Evolutionary conservation across 1,139 yeast genomes (phyloP), one percentile per base, ranked within the genome.

Genomic region (Yamadazyma spencermartinsiae): DNA sequence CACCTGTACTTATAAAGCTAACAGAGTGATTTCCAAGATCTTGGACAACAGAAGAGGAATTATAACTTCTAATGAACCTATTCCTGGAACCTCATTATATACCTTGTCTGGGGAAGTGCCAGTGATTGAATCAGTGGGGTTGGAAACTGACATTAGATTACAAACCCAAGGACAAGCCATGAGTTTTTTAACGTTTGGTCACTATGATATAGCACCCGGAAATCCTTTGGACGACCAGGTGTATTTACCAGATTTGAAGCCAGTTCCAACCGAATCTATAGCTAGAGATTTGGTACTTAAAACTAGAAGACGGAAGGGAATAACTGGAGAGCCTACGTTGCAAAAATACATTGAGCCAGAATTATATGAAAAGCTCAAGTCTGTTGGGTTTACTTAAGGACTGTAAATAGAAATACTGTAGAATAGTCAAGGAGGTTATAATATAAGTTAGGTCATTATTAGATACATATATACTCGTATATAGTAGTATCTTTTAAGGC

Each of bases 251-350:
- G 74, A 81, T 29, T 68, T 92, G 54, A 80, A 80, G 49, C 86
- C 96, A 0, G 96, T 92, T 1, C 82, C 84, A 3, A 61, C 69
- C 0, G 68, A 70, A 17, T 81, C 86, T 1, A 64, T 90, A 46
- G 92, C 96, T 0, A 70, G 98, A 43, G 98, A 94, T 60, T 88
- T 90, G 54, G 83, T 89, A 33, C 64, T 86, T 61, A 94, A 94
- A 60, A 89, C 97, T 0, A 74, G 99, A 56, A 79, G 81, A 49
- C 74, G 97, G 49, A 90, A 89, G 58, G 98, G 97, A 0, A 58
- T 82, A 42, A 68, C 74, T n/a, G 92, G 85, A 14, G 95, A 86
- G 34, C 95, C 96, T 4, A 74, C 77, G 3, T 58, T 90, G 40
- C 73, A 76, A 39, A 82, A 82, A 50, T 88, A 83, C 54, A 74